phyloP scores from a whole-genome alignment of 2,329 filamentous ascomycete genomes.

The Septoria petroselini region DNA sequence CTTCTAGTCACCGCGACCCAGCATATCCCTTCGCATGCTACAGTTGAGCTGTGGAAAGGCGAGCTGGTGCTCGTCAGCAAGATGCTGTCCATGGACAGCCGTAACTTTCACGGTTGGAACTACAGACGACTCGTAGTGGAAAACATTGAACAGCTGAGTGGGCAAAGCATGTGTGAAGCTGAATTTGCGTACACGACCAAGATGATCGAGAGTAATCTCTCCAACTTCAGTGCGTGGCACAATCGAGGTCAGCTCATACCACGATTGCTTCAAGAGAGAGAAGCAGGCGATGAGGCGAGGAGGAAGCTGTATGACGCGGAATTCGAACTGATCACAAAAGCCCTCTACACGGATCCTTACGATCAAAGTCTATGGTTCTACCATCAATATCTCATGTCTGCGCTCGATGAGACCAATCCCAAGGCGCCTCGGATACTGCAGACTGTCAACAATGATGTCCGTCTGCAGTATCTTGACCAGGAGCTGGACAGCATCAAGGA shows the following conservation, averaged over 20 bases:
- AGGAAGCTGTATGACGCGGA: slow-evolving; percentile 72
- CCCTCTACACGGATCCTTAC: slow-evolving; percentile 82
- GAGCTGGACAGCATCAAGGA: slow-evolving; percentile 75
- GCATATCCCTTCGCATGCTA: slow-evolving; percentile 55
- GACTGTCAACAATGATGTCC: slow-evolving; percentile 59
- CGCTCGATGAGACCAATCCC: slow-evolving; percentile 53
- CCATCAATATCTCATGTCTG: slow-evolving; percentile 79
- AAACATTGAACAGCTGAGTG: slow-evolving; percentile 62
- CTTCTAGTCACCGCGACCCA: slow-evolving; percentile 68
- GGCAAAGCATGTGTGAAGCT: slow-evolving; percentile 60
- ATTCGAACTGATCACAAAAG: slow-evolving; percentile 69
- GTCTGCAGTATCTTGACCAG: slow-evolving; percentile 61
- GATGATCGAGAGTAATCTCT: slow-evolving; percentile 81
- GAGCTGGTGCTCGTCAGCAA: slow-evolving; percentile 80
- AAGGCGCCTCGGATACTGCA: slow-evolving; percentile 56
- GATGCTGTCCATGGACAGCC: slow-evolving; percentile 80
- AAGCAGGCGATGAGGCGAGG: slow-evolving; percentile 61
- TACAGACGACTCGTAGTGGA: slow-evolving; percentile 78
- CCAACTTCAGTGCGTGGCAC: slow-evolving; percentile 98
- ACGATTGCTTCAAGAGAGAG: slow-evolving; percentile 67
- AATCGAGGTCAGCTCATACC: slow-evolving; percentile 81
- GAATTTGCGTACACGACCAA: slow-evolving; percentile 89
- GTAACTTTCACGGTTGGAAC: slow-evolving; percentile 96
- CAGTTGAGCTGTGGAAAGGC: slow-evolving; percentile 72
- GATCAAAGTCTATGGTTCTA: slow-evolving; percentile 98